A percentile compares a stretch with the other conserved stretches of the same genome.
These are phyloP conservation scores for Epipyxis sp. DNA, from an alignment of 108 stramenopile species.

Conservation along the genomic window DNA sequence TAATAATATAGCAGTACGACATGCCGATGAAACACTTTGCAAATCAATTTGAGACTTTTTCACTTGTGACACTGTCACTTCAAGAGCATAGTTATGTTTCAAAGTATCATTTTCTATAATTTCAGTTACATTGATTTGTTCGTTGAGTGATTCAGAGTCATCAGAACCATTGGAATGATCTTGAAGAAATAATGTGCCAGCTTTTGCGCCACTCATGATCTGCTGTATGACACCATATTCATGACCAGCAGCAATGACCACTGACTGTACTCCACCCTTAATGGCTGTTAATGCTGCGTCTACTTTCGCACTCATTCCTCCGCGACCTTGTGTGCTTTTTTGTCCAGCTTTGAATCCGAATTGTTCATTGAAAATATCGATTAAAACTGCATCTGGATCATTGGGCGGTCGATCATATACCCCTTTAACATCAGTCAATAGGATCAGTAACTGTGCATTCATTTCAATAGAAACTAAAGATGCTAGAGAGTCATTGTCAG, in stretches of 20 bases:
- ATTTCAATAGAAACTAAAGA: conserved; percentile 78
- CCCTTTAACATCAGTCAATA: conserved; percentile 90
- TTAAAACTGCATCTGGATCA: conserved; percentile 67
- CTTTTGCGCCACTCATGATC: conserved; percentile 26
- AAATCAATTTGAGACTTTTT: too few relatives aligned
- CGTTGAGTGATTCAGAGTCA: too few relatives aligned
- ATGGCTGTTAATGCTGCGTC: conserved; percentile 76
- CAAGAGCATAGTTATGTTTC: too few relatives aligned
- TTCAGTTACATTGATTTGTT: too few relatives aligned
- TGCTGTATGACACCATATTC: conserved; percentile 70
- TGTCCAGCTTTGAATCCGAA: conserved; percentile 73
- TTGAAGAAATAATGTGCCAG: conserved; percentile 26
- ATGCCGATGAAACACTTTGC: too few relatives aligned
- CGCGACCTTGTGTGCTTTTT: conserved; percentile 79
- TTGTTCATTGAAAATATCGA: conserved; percentile 60
- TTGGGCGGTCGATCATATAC: conserved; percentile 82
- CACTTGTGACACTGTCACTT: too few relatives aligned
- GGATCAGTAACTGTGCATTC: conserved; percentile 72
- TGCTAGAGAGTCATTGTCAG: conserved; percentile 91
- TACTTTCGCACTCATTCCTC: conserved; percentile 88
- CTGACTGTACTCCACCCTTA: conserved; percentile 65
- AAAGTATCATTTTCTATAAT: too few relatives aligned
- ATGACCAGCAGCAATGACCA: conserved; percentile 77
- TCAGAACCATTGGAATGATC: too few relatives aligned
- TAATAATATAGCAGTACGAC: too few relatives aligned